Conservation (phyloP, 345 rosid genomes). For the Syzygium aqueum region DNA sequence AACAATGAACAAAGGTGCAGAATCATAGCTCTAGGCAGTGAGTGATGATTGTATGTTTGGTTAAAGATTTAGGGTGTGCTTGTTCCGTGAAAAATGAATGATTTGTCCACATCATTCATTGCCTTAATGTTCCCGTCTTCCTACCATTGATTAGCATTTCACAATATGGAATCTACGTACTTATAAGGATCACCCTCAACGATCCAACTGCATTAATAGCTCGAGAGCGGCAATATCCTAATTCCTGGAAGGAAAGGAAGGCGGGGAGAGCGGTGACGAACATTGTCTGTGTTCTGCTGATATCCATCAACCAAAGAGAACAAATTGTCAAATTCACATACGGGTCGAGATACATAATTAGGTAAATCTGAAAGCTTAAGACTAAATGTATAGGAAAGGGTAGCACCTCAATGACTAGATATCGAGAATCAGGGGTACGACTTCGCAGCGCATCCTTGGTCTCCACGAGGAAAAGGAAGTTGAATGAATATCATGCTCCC, state of each 20-base stretch:
- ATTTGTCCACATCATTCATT: rapidly evolving
- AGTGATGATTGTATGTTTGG: background rate
- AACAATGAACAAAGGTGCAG: background rate
- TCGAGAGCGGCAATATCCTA: no score
- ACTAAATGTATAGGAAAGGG: background rate
- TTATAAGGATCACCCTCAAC: background rate
- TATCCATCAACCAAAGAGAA: background rate
- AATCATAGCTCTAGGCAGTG: rapidly evolving
- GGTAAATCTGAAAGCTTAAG: background rate
- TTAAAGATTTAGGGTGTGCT: background rate
- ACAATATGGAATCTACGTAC: background rate
- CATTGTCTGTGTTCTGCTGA: background rate
- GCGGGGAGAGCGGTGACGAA: background rate
- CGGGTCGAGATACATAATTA: background rate
- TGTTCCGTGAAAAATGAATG: background rate
- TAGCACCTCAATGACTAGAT: background rate
- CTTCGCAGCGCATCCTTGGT: background rate
- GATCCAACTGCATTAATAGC: background rate
- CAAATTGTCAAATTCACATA: background rate
- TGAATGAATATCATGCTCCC: background rate
- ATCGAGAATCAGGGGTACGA: background rate
- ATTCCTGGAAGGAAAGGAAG: background rate
- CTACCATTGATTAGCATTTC: background rate
- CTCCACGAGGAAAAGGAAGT: background rate
- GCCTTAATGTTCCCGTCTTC: background rate